Evolutionary conservation across 2,329 filamentous ascomycete species (phyloP), one percentile per base, ranked within the genome.

Genomic region (Claviceps paspali): DNA sequence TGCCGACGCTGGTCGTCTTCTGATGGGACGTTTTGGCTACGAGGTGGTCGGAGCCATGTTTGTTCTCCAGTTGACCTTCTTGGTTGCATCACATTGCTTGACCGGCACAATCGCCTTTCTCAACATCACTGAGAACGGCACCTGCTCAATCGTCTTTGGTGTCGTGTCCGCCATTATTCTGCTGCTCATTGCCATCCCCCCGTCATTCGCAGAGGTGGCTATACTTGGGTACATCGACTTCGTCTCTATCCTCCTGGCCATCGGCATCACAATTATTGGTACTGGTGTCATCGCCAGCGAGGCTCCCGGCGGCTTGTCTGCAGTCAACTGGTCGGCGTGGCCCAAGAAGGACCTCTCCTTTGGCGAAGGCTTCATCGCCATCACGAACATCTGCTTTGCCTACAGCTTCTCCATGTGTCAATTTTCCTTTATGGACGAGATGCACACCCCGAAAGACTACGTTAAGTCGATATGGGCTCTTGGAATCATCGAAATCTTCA

Each of bases 31-130:
- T 14, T 59, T 70, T 28, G 76, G 75, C 1, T 70, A 74, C 43
- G 73, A 80, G 51, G 45, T 83, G 23, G 60, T 81, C 31, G 76
- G 75, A 18, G 55, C 62, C 43, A 75, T 70, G 44, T 76, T 79
- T 47, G 59, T 69, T 8, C 55, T 82, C 14, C 73, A 82, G 54
- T 61, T 83, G 28, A 59, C 79, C 38, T 81, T 84, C 57, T 68
- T 81, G 47, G 76, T 79, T 56, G 76, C 70, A 24, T 79, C 76
- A n/a, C 81, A 85, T 56, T 64, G 80, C 36, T 60, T 83, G 43
- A 81, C 77, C 0, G 82, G 82, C 45, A 69, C 68, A 23, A 77
- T 82, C 47, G 78, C 78, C 45, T 70, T 82, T 55, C 76, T 76
- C 47, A 73, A 67, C 35, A 62, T 83, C 36, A 76, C 75, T 4